Base-by-base conservation (phyloP, 371 early-diverging fungal species). In the Mycotypha africana region DNA sequence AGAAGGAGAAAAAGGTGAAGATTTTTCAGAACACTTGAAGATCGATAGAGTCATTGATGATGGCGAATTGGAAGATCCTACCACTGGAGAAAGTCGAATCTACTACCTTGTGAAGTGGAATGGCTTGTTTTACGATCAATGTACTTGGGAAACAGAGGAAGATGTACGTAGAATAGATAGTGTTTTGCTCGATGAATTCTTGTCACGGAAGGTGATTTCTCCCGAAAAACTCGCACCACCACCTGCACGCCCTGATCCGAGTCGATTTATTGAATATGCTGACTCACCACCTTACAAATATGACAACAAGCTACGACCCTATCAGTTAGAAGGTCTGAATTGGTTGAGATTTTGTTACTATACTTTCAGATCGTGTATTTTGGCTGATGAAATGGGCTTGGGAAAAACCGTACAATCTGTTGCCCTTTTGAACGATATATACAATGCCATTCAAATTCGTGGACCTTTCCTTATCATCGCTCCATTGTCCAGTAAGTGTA, bases 91-190 rank as follows among this genome's bases (percentile, higher is more conserved):
- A 22, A 74, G 65, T 30, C 77, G 67, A 33, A 59, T 89, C 6
- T 86, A 73, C 44, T 93, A 82, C 58, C 68, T 98, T 32, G 87
- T 92, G 28, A 98, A 96, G 56, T 98, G 98, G 98, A 79, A 78
- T 42, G 79, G 82, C 30, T 76, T 79, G n/a, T 81, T 90, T n/a
- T 93, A 95, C 58, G 95, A 95, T 56, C 57, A 70, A 2, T 68
- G 82, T 24, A 95, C 98, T 0, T 95, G 95, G 92, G 98, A 96
- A 62, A 64, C 70, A 6, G 73, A 76, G 31, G 84, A 84, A 16
- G 72, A 81, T 47, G 78, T 92, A 11, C 71, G 73, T 58, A 70
- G 65, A 64, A 76, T 72, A 32, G 82, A 86, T 45, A 51, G 53
- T 2, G 53, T 69, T 14, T 73, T 79, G 47, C 67, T 85, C 35